Percentiles rank a stretch among this genome's conserved stretches.
These are phyloP conservation scores for Chalciporus piperatus DNA, from an alignment of 768 basidiomycete genomes.

Conservation along the genomic window DNA sequence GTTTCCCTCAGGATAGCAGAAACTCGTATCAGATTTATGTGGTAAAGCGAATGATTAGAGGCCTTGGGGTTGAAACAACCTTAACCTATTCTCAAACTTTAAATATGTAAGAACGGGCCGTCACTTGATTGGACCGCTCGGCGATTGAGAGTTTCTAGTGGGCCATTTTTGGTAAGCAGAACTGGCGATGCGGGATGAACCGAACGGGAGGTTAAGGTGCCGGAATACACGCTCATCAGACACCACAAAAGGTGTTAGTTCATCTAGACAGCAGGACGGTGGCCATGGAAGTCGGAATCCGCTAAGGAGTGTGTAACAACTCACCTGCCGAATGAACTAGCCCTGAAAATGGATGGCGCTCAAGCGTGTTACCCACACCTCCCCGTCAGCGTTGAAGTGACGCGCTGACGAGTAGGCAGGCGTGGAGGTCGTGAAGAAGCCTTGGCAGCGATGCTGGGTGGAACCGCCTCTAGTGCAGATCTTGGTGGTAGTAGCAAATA, in stretches of 20 bases:
- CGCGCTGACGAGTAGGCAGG: conserved; percentile 73
- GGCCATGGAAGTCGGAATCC: conserved; percentile 84
- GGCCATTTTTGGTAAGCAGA: conserved; percentile 74
- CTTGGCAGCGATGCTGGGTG: conserved; percentile 71
- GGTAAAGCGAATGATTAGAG: conserved; percentile 58
- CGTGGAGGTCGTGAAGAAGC: conserved; percentile 80
- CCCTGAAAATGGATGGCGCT: conserved; percentile 91
- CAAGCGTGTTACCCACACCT: conserved; percentile 84
- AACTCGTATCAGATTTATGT: conserved; percentile 58
- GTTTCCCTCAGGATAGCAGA: conserved; percentile 82
- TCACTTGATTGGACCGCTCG: conserved; percentile 48
- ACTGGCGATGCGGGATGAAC: conserved; percentile 72
- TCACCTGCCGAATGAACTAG: conserved; percentile 90
- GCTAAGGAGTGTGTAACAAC: conserved; percentile 88
- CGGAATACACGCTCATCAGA: conserved; percentile 81
- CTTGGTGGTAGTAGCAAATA: conserved; percentile 89
- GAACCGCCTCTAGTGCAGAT: conserved; percentile 82
- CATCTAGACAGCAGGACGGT: conserved; percentile 87
- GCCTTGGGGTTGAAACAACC: conserved; percentile 86
- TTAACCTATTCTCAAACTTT: conserved; percentile 81
- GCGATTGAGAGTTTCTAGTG: conserved; percentile 69
- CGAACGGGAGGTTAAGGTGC: conserved; percentile 76
- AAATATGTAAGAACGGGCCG: conserved; percentile 58
- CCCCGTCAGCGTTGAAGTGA: conserved; percentile 72
- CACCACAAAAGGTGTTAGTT: conserved; percentile 85